Conservation (phyloP, 305 asterid species). For the Striga hermonthica region DNA sequence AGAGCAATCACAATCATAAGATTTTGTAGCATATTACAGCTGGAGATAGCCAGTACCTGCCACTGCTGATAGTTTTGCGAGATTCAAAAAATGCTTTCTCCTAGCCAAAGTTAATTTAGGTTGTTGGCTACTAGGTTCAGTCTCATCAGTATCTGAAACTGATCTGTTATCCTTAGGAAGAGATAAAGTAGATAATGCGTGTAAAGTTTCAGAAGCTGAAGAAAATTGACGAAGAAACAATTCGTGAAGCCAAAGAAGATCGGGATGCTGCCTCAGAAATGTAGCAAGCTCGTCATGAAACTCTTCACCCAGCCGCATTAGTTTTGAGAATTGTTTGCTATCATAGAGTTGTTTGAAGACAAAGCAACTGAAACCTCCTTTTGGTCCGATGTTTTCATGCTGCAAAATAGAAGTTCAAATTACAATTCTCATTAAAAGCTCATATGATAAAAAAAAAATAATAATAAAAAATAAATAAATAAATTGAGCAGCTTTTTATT, state of each 20-base stretch:
- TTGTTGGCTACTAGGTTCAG: constrained; percentile 34
- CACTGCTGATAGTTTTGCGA: constrained; percentile 79
- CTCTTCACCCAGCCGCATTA: constrained; percentile 88
- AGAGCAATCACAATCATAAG: constrained; percentile 20
- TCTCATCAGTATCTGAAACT: constrained; percentile 40
- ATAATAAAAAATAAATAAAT: constrained; percentile 15
- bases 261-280: constrained; percentile 68
- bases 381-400: constrained; percentile 89
- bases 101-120: constrained; percentile 50
- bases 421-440: neutral
- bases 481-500: constrained; percentile 14
- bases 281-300: constrained; percentile 70
- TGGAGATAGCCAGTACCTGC: constrained; percentile 54
- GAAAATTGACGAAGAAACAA: constrained; percentile 74
- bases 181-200: constrained; percentile 62
- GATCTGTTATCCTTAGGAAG: constrained; percentile 55
- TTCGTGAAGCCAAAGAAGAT: constrained; percentile 93
- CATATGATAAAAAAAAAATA: too few relatives aligned
- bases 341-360: constrained; percentile 77
- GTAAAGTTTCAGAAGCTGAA: constrained; percentile 81
- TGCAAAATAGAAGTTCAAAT: constrained; percentile 37
- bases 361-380: constrained; percentile 85
- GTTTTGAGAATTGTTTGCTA: constrained; percentile 65
- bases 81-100: constrained; percentile 75
- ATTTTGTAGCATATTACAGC: constrained; percentile 8